Base-by-base conservation (phyloP, 495 filamentous ascomycete genomes). In the Daldinia decipiens region DNA sequence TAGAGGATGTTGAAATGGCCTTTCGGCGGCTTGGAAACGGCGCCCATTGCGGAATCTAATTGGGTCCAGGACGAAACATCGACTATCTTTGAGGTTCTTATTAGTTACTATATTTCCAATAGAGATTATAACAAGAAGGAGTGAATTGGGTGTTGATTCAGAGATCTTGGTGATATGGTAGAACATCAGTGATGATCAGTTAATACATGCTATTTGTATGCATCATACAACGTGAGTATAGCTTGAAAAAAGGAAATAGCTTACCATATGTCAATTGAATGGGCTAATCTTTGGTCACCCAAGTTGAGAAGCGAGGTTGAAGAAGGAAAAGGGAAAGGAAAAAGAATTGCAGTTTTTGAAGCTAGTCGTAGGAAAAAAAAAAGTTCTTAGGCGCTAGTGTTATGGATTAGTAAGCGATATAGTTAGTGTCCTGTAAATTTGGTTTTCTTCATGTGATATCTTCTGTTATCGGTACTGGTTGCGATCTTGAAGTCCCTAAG, bases 1-100 rank as follows among this genome's bases (percentile, higher is more conserved):
- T 96, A 97, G 70, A 95, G 89, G 61, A 97, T 81, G 74, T 88
- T 90, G 82, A 97, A 97, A 68, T 89, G 84, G 24, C 85, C 86
- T 32, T 77, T 66, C 7, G 84, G 81, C 7, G 84, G 79, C 58
- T 82, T 83, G 15, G 80, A 73, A 32, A 78, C 60, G 55, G 75
- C 74, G 1, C 71, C 69, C 74, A 80, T 81, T 29, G 56, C 54
- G 27, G 32, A 21, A 4, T 55, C 17, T 39, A 36, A 11, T 29
- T 52, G 39, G 57, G 13, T 27, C 27, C 9, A 11, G 57, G n/a
- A 38, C 4, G 32, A 17, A 53, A 47, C 45, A 36, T 36, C 12
- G 34, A 13, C 56, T 29, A 50, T 62, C 40, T 52, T 13, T 29
- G 38, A 43, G 36, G 27, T 31, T 17, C 72, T 67, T 56, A 36